Conservation (phyloP, 164 flowering plant genomes). For the Aristolochia fimbriata region DNA sequence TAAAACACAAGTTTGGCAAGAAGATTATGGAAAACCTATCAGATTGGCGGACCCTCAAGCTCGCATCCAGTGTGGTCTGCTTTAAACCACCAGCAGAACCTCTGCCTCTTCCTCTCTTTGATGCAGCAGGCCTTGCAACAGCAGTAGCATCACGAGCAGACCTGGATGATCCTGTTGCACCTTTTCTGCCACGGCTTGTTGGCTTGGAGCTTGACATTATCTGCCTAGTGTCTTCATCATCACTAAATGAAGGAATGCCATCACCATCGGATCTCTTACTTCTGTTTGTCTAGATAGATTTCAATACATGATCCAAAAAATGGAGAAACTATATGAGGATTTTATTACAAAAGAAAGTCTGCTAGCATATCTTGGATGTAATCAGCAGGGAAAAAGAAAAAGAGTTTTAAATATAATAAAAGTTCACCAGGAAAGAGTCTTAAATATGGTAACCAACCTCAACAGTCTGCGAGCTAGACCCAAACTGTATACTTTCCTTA, state of each 20-base stretch:
- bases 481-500: slow-evolving; percentile 33
- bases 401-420: not conserved
- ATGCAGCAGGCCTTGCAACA: slow-evolving; percentile 27
- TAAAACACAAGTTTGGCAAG: not conserved
- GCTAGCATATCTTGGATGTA: not conserved
- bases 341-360: not conserved
- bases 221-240: slow-evolving; percentile 69
- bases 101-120: slow-evolving; percentile 79
- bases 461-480: slow-evolving; percentile 29
- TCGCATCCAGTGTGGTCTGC: slow-evolving; percentile 82
- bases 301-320: not conserved
- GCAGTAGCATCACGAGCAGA: slow-evolving; percentile 42
- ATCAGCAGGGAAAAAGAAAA: not conserved
- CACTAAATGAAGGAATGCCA: slow-evolving; percentile 67
- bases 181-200: slow-evolving; percentile 46
- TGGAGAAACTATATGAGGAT: not conserved
- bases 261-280: slow-evolving; percentile 41
- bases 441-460: slow-evolving; percentile 29
- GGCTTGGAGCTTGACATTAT: slow-evolving; percentile 32
- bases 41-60: slow-evolving; percentile 52
- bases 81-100: slow-evolving; percentile 50
- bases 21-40: slow-evolving; percentile 33
- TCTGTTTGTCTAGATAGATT: slow-evolving; percentile 39
- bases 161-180: slow-evolving; percentile 25
- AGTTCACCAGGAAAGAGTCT: too few relatives aligned